phyloP scores from a whole-genome alignment of 208 protist genomes.

The Leishmania gerbilli region DNA sequence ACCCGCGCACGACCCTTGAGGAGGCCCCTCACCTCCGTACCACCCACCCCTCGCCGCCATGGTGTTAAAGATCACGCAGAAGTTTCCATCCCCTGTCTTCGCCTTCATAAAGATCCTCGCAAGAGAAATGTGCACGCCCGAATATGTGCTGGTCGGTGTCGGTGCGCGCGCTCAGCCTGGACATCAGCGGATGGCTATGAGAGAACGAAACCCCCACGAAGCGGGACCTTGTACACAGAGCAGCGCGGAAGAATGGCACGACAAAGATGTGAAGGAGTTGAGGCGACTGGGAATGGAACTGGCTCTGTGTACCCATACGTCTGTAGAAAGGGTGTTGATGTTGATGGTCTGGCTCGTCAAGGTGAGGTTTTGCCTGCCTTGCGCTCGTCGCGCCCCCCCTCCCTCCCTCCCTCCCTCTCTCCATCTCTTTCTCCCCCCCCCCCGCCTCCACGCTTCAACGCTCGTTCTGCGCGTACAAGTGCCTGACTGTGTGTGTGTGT shows the following conservation, averaged over 20 bases:
- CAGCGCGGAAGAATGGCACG: neutral
- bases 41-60: neutral
- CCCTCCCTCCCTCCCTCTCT: neutral
- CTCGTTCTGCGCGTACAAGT: neutral
- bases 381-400: neutral
- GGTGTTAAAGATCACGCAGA: neutral
- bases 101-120: neutral
- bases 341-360: neutral
- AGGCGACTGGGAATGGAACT: neutral
- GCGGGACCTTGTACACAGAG: neutral
- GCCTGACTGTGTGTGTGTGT: neutral
- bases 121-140: neutral
- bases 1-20: neutral
- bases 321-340: neutral
- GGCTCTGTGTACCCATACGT: neutral
- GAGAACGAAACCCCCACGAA: neutral
- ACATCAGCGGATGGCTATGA: neutral
- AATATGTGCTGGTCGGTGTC: neutral
- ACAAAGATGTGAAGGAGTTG: neutral
- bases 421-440: neutral
- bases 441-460: neutral
- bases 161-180: neutral
- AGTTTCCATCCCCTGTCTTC: neutral
- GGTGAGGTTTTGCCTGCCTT: neutral
- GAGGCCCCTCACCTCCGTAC: neutral